Conservation (phyloP, 805 yeast species). For the Saturnispora gosingensis region DNA sequence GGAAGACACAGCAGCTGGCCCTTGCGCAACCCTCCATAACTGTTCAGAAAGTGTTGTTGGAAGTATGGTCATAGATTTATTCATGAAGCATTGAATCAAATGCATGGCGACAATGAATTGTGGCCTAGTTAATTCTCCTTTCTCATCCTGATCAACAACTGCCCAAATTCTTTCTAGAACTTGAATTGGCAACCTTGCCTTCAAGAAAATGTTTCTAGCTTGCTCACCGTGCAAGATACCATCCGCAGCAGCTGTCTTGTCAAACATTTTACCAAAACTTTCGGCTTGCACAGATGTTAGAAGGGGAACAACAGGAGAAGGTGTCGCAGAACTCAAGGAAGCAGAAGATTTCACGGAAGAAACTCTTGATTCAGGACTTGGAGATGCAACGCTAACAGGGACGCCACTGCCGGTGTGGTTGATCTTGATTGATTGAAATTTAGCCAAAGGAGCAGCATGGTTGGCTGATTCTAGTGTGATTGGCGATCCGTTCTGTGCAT, state of each 20-base stretch:
- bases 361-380: constrained; percentile 23
- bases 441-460: constrained; percentile 55
- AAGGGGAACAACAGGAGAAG: constrained; percentile 36
- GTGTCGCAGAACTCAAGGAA: constrained; percentile 23
- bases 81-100: constrained; percentile 72
- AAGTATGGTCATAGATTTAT: constrained; percentile 44
- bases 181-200: constrained; percentile 75
- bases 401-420: constrained; percentile 30
- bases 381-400: constrained; percentile 2
- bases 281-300: constrained; percentile 49
- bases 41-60: constrained; percentile 27
- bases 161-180: constrained; percentile 83
- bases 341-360: constrained; percentile 26
- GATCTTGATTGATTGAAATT: constrained; percentile 34
- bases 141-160: constrained; percentile 66
- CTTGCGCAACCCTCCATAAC: constrained; percentile 26
- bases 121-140: constrained; percentile 62
- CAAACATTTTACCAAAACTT: constrained; percentile 63
- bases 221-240: constrained; percentile 59
- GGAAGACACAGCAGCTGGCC: constrained; percentile 8
- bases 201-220: constrained; percentile 79
- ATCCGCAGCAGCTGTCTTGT: constrained; percentile 50
- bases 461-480: constrained; percentile 43
- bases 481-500: constrained; percentile 65
- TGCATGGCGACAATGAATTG: constrained; percentile 94